Evolutionary conservation across 768 basidiomycete genomes (phyloP).

Genomic region (Fistulinella prunicolor): DNA sequence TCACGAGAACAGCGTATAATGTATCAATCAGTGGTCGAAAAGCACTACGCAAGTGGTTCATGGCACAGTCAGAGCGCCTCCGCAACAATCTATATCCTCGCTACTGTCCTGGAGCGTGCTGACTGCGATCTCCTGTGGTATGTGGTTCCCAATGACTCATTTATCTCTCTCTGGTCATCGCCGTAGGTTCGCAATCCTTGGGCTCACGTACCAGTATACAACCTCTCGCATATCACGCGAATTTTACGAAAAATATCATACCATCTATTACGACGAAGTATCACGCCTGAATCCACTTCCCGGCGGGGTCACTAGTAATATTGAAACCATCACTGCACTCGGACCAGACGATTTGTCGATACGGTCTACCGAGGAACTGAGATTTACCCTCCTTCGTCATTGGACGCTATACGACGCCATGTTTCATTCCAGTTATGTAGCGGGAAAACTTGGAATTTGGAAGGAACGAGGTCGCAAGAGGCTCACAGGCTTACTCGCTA

Average conservation of each 20-base stretch:
- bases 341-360: slow-evolving; percentile 85
- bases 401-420: slow-evolving; percentile 99
- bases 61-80: slow-evolving; percentile 89
- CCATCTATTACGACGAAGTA: slow-evolving; percentile 87
- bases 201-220: slow-evolving; percentile 89
- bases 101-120: slow-evolving; percentile 84
- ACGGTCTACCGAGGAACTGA: slow-evolving; percentile 80
- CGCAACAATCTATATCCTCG: slow-evolving; percentile 84
- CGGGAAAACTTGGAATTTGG: slow-evolving; percentile 94
- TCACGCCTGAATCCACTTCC: slow-evolving; percentile 78
- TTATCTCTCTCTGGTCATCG: slow-evolving; percentile 6
- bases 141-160: slow-evolving; percentile 10
- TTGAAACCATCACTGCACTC: slow-evolving; percentile 47
- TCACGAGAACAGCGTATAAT: slow-evolving; percentile 66
- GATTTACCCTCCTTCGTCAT: slow-evolving; percentile 94
- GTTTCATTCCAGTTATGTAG: slow-evolving; percentile 96
- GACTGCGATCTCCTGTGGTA: slow-evolving; percentile 95
- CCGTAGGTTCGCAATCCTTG: slow-evolving; percentile 85
- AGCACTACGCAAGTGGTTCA: slow-evolving; percentile 82
- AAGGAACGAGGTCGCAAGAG: slow-evolving; percentile 89
- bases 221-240: slow-evolving; percentile 85
- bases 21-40: slow-evolving; percentile 65
- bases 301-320: slow-evolving; percentile 34
- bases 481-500: slow-evolving; percentile 88
- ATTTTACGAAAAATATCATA: slow-evolving; percentile 77